These are phyloP conservation scores for Hypericum perforatum DNA, from an alignment of 345 rosid species.

Conservation along the genomic window DNA sequence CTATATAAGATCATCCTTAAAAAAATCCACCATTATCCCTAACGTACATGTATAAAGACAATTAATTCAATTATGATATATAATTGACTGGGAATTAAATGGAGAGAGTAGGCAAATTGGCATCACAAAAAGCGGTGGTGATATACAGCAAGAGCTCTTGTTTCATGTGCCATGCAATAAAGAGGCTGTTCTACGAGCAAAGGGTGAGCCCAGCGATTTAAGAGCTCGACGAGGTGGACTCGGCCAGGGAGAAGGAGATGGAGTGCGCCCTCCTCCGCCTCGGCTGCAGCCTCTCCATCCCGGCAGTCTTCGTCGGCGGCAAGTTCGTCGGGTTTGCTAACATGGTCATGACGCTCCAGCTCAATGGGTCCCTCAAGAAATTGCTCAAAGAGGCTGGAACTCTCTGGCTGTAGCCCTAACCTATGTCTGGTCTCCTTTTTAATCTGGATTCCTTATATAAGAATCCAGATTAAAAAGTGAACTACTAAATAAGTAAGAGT, in stretches of 20 bases:
- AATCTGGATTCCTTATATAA: background rate
- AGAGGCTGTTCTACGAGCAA: conserved; percentile 78
- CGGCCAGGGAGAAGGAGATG: conserved; percentile 48
- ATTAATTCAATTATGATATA: conserved; percentile 3
- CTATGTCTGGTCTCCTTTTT: background rate
- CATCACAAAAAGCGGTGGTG: conserved; percentile 91
- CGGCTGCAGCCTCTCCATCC: conserved; percentile 74
- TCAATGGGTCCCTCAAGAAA: conserved; percentile 72
- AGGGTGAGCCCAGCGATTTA: conserved; percentile 73
- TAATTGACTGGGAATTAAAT: background rate
- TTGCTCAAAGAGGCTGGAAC: conserved; percentile 84
- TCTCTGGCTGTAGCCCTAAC: conserved; percentile 52
- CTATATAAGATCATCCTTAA: background rate
- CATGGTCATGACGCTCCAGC: conserved; percentile 81
- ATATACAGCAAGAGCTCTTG: conserved; percentile 92
- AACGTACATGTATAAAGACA: background rate
- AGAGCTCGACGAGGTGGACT: conserved; percentile 63
- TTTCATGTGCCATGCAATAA: conserved; percentile 88
- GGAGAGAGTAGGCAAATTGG: conserved; percentile 68
- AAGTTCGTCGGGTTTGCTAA: conserved; percentile 71
- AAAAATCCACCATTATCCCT: background rate
- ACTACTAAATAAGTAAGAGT: too few species aligned
- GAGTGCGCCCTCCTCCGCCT: conserved; percentile 66
- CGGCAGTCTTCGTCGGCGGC: conserved; percentile 86
- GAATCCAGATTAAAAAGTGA: too few species aligned